A percentile compares a stretch with the other conserved stretches of the same genome.
Evolutionary conservation across 163 green algal species (phyloP).

Genomic region (Scenedesmus sp.): DNA sequence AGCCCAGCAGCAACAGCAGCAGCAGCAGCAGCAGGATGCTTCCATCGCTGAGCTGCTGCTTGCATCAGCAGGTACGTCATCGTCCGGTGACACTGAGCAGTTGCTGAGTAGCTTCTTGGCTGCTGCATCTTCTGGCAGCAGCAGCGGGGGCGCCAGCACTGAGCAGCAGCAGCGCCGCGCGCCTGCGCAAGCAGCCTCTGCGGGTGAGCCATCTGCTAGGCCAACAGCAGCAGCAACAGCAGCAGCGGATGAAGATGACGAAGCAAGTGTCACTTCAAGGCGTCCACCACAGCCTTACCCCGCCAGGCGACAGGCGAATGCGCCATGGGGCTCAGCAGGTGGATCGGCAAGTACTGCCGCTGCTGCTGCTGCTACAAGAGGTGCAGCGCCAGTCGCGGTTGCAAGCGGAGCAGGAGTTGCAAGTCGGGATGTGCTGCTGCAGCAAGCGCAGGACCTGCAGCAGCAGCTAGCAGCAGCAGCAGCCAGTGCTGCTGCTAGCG

Average conservation of each 20-base stretch:
- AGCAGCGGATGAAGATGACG: background rate
- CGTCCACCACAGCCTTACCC: background rate
- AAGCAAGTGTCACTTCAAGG: background rate
- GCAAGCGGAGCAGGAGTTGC: background rate
- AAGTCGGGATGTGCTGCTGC: background rate
- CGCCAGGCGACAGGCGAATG: background rate
- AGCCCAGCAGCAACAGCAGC: background rate
- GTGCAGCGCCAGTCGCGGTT: background rate
- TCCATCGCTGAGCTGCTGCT: background rate
- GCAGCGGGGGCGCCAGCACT: background rate
- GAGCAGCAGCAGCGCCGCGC: background rate
- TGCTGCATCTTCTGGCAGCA: background rate
- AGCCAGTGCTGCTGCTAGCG: background rate
- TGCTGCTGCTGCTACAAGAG: background rate
- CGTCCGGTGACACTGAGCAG: conserved; percentile 21
- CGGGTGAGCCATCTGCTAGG: background rate
- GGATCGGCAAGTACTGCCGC: background rate
- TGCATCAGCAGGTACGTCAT: background rate
- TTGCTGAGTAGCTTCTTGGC: background rate
- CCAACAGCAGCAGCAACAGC: background rate
- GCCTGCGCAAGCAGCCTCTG: background rate
- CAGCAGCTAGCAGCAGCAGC: background rate
- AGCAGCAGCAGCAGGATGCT: background rate
- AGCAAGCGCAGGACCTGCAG: background rate
- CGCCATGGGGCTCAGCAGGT: background rate